Conservation (phyloP, 768 basidiomycete genomes). For the Rhodotorula kratochvilovae region DNA sequence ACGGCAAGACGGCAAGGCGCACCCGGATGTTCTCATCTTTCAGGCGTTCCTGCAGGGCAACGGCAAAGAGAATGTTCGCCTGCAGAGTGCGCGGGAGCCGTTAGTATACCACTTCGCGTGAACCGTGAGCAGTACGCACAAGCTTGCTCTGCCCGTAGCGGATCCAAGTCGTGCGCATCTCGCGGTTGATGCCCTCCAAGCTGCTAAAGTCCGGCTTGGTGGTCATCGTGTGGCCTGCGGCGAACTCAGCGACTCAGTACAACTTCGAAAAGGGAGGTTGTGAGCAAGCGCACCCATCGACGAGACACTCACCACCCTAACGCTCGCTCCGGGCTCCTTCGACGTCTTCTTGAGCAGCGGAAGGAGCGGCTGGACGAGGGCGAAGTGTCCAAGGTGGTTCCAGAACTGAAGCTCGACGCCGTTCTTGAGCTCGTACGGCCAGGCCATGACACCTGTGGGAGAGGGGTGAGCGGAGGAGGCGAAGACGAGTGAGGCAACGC, state of each 20-base stretch:
- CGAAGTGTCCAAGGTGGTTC: constrained; percentile 43
- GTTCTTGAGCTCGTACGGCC: constrained; percentile 37
- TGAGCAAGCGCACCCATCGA: constrained; percentile 2
- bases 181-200: constrained; percentile 20
- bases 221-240: constrained; percentile 8
- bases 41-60: constrained; percentile 19
- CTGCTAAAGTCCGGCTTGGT: constrained; percentile 19
- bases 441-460: constrained; percentile 33
- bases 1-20: neutral
- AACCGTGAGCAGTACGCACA: neutral
- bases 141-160: constrained; percentile 26
- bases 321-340: constrained; percentile 15
- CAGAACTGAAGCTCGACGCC: constrained; percentile 37
- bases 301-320: constrained; percentile 33
- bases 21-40: constrained; percentile 25
- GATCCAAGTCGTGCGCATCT: constrained; percentile 12
- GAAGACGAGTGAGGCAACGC: too few species aligned
- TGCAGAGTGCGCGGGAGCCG: neutral
- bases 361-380: constrained; percentile 31
- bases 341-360: constrained; percentile 38
- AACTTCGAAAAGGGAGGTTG: too few species aligned
- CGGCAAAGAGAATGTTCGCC: constrained; percentile 29
- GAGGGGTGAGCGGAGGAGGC: too few species aligned
- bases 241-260: too few species aligned
- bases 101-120: neutral